Conservation (phyloP, 345 rosid species). For the Toxicodendron radicans region DNA sequence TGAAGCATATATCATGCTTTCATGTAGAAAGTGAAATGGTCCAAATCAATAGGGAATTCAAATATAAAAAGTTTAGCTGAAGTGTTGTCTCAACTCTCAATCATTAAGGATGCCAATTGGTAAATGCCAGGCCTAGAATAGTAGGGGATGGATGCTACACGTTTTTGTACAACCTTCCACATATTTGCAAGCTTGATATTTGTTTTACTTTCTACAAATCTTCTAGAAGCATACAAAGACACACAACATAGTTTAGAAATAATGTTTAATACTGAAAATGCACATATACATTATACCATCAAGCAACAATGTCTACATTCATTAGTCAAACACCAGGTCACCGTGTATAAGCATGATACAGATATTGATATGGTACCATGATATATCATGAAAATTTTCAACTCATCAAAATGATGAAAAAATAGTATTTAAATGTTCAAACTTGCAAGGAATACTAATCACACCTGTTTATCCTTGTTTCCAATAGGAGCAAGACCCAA, state of each 20-base stretch:
- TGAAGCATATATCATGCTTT: conserved; percentile 7
- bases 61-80: not conserved
- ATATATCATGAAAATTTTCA: conserved; percentile 1
- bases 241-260: not conserved
- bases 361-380: not conserved
- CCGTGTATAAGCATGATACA: not conserved
- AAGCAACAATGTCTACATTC: not conserved
- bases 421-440: not conserved
- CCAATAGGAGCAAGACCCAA: conserved; percentile 92
- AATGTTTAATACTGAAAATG: not conserved
- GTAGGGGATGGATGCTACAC: not conserved
- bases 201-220: not conserved
- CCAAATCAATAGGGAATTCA: not conserved
- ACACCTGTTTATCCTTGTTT: conserved; percentile 87
- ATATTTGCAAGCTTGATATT: not conserved
- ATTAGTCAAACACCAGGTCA: not conserved
- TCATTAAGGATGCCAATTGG: not conserved
- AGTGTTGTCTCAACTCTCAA: not conserved
- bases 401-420: not conserved
- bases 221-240: not conserved
- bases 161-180: not conserved
- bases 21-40: too few species aligned
- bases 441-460: conserved; percentile 7
- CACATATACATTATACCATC: not conserved
- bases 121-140: not conserved